Evolutionary conservation across 805 yeast genomes (phyloP).

Genomic region (Candida quercuum): DNA sequence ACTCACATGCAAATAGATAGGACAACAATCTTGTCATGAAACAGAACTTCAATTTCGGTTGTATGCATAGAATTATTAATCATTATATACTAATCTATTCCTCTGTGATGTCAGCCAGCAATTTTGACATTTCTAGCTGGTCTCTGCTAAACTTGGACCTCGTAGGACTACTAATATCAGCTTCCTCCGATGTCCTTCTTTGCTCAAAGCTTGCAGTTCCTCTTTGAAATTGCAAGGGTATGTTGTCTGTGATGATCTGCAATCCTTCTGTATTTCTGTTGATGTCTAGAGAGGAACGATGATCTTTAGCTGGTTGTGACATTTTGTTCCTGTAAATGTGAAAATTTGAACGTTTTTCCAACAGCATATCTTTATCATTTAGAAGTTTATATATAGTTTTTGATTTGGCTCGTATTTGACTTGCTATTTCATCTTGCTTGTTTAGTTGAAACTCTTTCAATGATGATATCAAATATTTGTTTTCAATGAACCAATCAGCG

Average conservation of each 20-base stretch:
- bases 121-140: conserved; percentile 5
- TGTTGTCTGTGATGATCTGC: conserved; percentile 2
- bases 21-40: no score
- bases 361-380: conserved; percentile 30
- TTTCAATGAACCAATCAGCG: conserved; percentile 40
- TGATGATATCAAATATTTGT: conserved; percentile 28
- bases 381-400: conserved; percentile 27
- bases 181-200: conserved; percentile 9
- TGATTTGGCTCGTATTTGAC: conserved; percentile 34
- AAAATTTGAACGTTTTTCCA: conserved; percentile 35
- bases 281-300: conserved; percentile 22
- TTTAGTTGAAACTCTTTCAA: conserved; percentile 25
- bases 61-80: no score
- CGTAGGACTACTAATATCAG: neutral
- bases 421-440: conserved; percentile 22
- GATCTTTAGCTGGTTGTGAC: conserved; percentile 32
- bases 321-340: conserved; percentile 36
- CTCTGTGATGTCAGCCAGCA: conserved; percentile 18
- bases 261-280: conserved; percentile 8
- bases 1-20: no score
- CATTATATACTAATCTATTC: no score
- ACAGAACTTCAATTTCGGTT: no score
- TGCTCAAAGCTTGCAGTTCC: conserved; percentile 28
- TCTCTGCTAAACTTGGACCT: conserved; percentile 3
- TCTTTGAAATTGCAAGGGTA: conserved; percentile 8